Conservation (phyloP, 208 protist genomes). For the Trypanosoma congolense region DNA sequence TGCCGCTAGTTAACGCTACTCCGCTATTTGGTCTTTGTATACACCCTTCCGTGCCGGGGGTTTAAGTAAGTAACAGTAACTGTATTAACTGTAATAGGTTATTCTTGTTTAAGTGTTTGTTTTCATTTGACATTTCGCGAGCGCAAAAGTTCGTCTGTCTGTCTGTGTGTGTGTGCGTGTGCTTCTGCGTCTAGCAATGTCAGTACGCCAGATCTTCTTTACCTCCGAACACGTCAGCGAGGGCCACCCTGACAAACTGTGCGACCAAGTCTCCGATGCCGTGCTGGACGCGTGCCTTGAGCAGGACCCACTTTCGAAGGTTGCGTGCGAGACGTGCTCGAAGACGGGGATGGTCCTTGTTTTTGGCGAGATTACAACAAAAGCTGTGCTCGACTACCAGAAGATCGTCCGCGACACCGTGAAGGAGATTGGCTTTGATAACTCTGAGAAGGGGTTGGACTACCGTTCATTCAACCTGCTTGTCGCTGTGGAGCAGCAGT, state of each 20-base stretch:
- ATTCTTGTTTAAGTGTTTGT: too few species aligned
- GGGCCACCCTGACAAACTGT: neutral
- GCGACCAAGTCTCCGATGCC: neutral
- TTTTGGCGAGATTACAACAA: slow-evolving; percentile 38
- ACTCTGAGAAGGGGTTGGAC: neutral
- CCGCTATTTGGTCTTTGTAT: too few species aligned
- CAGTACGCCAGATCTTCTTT: neutral
- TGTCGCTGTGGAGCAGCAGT: neutral
- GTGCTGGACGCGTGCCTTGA: neutral
- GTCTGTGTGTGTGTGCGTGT: too few species aligned
- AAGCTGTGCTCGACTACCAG: slow-evolving; percentile 89
- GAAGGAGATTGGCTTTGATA: slow-evolving; percentile 31
- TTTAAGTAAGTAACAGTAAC: too few species aligned
- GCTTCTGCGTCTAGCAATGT: too few species aligned
- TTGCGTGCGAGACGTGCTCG: slow-evolving; percentile 1
- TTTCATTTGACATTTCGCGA: too few species aligned
- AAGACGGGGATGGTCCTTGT: neutral
- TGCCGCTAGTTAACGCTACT: too few species aligned
- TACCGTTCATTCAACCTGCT: neutral
- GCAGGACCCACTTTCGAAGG: neutral
- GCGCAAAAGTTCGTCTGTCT: too few species aligned
- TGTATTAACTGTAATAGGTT: too few species aligned
- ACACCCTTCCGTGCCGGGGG: too few species aligned
- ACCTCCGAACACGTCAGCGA: neutral
- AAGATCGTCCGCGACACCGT: slow-evolving; percentile 93